Evolutionary conservation across 495 filamentous ascomycete genomes (phyloP).

Genomic region (Penicillium egyptiacum): DNA sequence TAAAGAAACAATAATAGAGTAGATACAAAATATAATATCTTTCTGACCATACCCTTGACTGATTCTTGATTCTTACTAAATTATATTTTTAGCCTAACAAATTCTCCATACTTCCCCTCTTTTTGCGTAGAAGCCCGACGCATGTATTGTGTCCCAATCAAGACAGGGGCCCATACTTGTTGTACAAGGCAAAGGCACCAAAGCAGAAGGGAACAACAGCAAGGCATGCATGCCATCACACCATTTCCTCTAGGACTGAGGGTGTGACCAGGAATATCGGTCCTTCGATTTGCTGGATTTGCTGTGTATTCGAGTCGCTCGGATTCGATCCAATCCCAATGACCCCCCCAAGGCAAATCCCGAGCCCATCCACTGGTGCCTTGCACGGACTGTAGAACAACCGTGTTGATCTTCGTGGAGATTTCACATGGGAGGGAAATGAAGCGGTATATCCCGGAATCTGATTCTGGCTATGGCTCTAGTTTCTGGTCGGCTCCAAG

Average conservation of each 20-base stretch:
- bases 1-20: too few species aligned
- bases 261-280: conserved; percentile 2
- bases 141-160: conserved; percentile 25
- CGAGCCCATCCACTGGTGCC: not conserved
- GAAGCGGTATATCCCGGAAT: not conserved
- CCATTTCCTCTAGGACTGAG: not conserved
- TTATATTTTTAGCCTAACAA: conserved; percentile 3
- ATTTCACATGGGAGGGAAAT: not conserved
- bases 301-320: not conserved
- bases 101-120: not conserved
- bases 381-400: not conserved
- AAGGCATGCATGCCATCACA: conserved; percentile 8
- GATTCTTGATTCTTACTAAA: not conserved
- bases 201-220: conserved; percentile 1
- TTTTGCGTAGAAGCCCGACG: conserved; percentile 25
- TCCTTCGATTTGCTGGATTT: conserved; percentile 7
- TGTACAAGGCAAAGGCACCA: conserved; percentile 2
- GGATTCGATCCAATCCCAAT: not conserved
- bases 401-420: not conserved
- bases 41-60: too few species aligned
- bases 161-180: conserved; percentile 16
- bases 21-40: too few species aligned
- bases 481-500: not conserved
- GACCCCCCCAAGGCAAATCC: not conserved
- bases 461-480: not conserved